These are phyloP conservation scores for Leonotis leonurus DNA, from an alignment of 257 asterid species.

Conservation along the genomic window DNA sequence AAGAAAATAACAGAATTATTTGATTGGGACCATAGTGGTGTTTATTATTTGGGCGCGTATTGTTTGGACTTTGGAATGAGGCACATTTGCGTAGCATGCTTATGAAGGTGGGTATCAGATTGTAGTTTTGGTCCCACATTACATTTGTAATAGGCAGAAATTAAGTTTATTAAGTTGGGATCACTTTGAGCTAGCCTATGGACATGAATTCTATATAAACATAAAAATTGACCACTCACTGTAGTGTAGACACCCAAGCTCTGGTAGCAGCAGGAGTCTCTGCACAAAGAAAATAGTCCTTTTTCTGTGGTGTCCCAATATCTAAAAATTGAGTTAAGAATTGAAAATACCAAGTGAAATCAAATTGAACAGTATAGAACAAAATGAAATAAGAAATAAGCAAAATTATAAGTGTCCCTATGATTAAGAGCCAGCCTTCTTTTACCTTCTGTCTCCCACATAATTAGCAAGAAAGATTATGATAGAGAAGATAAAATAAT, in stretches of 20 bases:
- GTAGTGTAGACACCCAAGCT: constrained; percentile 96
- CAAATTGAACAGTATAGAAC: neutral
- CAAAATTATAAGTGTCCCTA: neutral
- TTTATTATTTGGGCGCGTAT: neutral
- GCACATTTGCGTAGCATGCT: neutral
- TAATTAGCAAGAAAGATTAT: neutral
- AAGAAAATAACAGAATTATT: neutral
- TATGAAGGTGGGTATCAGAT: neutral
- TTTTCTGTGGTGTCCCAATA: constrained; percentile 94
- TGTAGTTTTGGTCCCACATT: neutral
- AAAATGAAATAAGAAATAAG: neutral
- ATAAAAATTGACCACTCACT: constrained; percentile 54
- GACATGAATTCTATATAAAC: neutral
- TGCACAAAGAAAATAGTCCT: constrained; percentile 90
- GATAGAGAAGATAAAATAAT: neutral
- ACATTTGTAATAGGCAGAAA: neutral
- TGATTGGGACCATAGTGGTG: neutral
- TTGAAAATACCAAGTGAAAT: constrained; percentile 2
- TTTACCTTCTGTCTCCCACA: neutral
- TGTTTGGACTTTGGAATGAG: no score
- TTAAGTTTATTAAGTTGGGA: neutral
- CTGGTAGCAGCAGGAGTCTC: constrained; percentile 94
- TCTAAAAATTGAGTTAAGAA: constrained; percentile 60
- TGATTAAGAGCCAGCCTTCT: neutral
- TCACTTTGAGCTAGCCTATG: neutral